Evolutionary conservation across 768 basidiomycete genomes (phyloP), one percentile per base, ranked within the genome.

Genomic region (Collybiopsis confluens): DNA sequence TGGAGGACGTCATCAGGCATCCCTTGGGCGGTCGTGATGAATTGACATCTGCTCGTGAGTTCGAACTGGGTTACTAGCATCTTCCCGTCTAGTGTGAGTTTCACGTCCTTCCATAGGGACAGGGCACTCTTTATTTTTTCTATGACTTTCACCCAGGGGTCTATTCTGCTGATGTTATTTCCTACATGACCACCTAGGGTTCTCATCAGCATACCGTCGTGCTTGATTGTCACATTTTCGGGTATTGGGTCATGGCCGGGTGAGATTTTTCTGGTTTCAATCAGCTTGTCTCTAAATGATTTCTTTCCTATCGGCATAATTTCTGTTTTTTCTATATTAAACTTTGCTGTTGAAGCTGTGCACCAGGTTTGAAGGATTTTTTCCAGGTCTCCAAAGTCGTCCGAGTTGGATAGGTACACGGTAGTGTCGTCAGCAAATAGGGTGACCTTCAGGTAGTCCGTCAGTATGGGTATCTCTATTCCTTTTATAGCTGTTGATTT

Each of bases 341-440:
- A 79, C 35, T 70, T 72, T 0, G 75, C 76, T 0, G 66, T 59
- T 7, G 72, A 71, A 4, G 68, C 73, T 0, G 16, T 18, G 54
- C 73, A 80, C 78, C 78, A 80, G 0, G 35, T 37, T 0, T 65
- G 26, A 0, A 78, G 71, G 2, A 77, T 64, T 0, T 26, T 1
- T 2, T 58, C 30, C 0, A 79, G 64, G 0, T 54, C 55, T 0
- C 47, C 41, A 10, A 66, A 67, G 6, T 59, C 43, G 45, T 77
- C 73, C 0, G 53, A 8, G 33, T 64, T 59, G 2, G 58, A 59
- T 0, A 78, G 67, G 57, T 63, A 73, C 0, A 67, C 65, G 1
- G 67, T 68, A 7, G 73, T 75, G 55, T 77, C 73, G 54, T 77
- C 72, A 0, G 75, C 72, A 55, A 75, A 78, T 0, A 77, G 65